phyloP scores from a whole-genome alignment of 106 monocot species.

The Dendrobium huoshanense region DNA sequence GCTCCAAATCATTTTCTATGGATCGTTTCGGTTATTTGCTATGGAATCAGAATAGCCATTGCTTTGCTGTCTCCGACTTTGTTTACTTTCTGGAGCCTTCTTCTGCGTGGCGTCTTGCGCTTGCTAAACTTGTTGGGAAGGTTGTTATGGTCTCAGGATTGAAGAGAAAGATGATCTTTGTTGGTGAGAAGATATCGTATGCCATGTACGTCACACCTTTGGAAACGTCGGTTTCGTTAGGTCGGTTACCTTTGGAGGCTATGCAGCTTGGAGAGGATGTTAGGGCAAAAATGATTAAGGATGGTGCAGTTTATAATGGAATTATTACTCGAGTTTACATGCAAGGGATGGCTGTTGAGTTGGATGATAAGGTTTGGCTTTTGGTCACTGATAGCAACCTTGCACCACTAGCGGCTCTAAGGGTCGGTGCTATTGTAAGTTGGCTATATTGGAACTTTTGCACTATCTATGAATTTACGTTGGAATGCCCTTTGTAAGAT shows the following conservation, averaged over 20 bases:
- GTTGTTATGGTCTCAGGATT: slow-evolving; percentile 44
- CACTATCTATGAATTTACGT: not conserved
- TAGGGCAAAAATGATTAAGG: not conserved
- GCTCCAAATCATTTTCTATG: slow-evolving; percentile 1
- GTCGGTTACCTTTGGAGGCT: not conserved
- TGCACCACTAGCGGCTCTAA: slow-evolving; percentile 47
- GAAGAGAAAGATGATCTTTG: slow-evolving; percentile 57
- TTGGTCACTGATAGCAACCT: slow-evolving; percentile 37
- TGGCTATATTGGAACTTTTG: slow-evolving; percentile 1
- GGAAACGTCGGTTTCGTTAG: slow-evolving; percentile 25
- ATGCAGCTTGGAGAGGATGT: not conserved
- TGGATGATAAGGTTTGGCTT: slow-evolving; percentile 77
- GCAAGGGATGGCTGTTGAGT: slow-evolving; percentile 68
- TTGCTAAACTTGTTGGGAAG: slow-evolving; percentile 50
- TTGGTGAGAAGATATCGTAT: slow-evolving; percentile 34
- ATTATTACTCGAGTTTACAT: slow-evolving; percentile 75
- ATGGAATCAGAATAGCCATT: slow-evolving; percentile 11
- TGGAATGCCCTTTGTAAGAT: not conserved
- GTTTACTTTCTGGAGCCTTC: slow-evolving; percentile 51
- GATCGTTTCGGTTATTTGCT: not conserved
- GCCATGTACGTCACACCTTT: slow-evolving; percentile 48
- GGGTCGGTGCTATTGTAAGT: slow-evolving; percentile 92
- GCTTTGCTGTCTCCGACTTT: slow-evolving; percentile 23
- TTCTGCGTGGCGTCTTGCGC: slow-evolving; percentile 47
- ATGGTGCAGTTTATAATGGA: slow-evolving; percentile 38